Base-by-base conservation (phyloP, 345 rosid genomes). In the Murraya koenigii region DNA sequence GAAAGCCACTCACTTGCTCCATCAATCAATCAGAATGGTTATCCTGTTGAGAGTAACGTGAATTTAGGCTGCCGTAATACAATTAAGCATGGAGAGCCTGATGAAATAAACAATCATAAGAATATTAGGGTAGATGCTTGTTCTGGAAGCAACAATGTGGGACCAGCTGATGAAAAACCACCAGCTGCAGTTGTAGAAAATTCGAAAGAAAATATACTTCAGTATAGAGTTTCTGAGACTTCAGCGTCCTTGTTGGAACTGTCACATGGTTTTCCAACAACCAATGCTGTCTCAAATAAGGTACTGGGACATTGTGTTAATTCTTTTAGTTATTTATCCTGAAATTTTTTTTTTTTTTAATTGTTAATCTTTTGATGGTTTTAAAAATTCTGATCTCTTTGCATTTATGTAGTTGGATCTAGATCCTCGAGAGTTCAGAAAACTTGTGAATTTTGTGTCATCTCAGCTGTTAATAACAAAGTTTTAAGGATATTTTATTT, bases 61-160 rank as follows among this genome's bases (percentile, higher is more conserved):
- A 28, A 33, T 76, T 65, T 71, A 47, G 81, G 44, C 79, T 33
- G 49, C 38, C 1, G 47, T 44, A 71, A 58, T 33, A 56, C 59
- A 28, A 44, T 54, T 67, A 76, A 72, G 39, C 33, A 41, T 60
- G 56, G 22, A 6, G 79, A 76, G 62, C 64, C 75, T 32, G 81
- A 72, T 28, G 72, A 80, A 74, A 41, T 28, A 7, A 75, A 66
- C 74, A 76, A 70, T 33, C 33, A 19, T 49, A 69, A 65, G 69
- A 71, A 60, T 74, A 13, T 72, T 61, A 84, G 82, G 77, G 52
- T 79, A 76, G 82, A 75, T 76, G 44, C 74, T 71, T 83, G 81
- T 61, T 71, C 63, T 75, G 82, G 58, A 47, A 72, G 75, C 71
- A 71, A 44, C 33, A 33, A 55, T 69, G 41, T 59, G 67, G 80